phyloP scores from a whole-genome alignment of 2,329 filamentous ascomycete genomes.

The Pyricularia pennisetigena region DNA sequence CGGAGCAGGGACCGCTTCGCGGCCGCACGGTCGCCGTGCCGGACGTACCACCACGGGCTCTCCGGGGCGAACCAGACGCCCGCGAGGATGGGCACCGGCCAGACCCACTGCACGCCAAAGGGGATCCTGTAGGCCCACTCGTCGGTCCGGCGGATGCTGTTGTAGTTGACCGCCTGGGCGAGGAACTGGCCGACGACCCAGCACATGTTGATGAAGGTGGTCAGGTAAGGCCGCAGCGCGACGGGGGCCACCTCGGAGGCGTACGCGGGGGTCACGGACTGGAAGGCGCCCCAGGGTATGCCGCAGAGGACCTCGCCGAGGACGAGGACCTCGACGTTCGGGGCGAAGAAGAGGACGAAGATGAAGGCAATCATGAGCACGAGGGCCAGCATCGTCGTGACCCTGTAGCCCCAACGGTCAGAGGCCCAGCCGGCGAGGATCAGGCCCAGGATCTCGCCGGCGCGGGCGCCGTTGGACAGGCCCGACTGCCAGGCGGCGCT shows the following conservation, averaged over 20 bases:
- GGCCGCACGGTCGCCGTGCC: slow-evolving; percentile 23
- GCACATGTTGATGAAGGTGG: slow-evolving; percentile 46
- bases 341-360: slow-evolving; percentile 43
- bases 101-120: slow-evolving; percentile 38
- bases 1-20: slow-evolving; percentile 23
- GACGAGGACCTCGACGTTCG: slow-evolving; percentile 33
- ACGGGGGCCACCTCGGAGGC: slow-evolving; percentile 39
- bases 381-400: slow-evolving; percentile 37
- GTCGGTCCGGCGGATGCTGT: slow-evolving; percentile 20
- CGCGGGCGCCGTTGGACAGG: slow-evolving; percentile 40
- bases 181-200: slow-evolving; percentile 47
- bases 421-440: slow-evolving; percentile 41
- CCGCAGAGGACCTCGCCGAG: slow-evolving; percentile 34
- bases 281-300: slow-evolving; percentile 9
- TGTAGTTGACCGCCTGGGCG: slow-evolving; percentile 27
- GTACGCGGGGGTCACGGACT: slow-evolving; percentile 18
- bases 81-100: slow-evolving; percentile 30
- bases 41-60: slow-evolving; percentile 36
- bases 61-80: slow-evolving; percentile 33
- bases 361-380: slow-evolving; percentile 37
- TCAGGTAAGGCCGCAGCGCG: slow-evolving; percentile 40
- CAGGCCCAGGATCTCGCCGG: slow-evolving; percentile 45
- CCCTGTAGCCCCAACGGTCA: slow-evolving; percentile 39
- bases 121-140: slow-evolving; percentile 37
- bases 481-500: slow-evolving; percentile 48